Conservation (phyloP, 2,329 filamentous ascomycete species). For the Phyllosticta ampelicida region DNA sequence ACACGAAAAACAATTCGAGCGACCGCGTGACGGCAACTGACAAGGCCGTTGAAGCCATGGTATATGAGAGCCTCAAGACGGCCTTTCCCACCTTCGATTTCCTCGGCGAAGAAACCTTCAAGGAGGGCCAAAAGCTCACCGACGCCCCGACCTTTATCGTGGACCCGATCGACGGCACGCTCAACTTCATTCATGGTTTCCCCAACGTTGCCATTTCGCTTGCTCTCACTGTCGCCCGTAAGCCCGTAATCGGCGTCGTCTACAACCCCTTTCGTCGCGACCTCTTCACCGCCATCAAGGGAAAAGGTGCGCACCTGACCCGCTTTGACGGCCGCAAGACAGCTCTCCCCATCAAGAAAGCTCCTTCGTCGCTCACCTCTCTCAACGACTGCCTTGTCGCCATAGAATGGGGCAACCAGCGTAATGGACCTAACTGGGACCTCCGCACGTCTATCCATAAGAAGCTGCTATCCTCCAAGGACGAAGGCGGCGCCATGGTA, state of each 20-base stretch:
- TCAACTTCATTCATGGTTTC: conserved; percentile 30
- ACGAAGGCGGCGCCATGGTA: conserved; percentile 23
- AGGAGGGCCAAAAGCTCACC: conserved; percentile 20
- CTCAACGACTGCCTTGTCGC: conserved; percentile 25
- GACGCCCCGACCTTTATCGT: conserved; percentile 25
- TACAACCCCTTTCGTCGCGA: conserved; percentile 26
- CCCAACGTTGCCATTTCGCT: conserved; percentile 57
- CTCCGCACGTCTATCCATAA: conserved; percentile 21
- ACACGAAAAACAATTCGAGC: conserved; percentile 30
- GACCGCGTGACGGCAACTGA: conserved; percentile 47
- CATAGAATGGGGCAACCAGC: conserved; percentile 29
- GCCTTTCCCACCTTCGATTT: conserved; percentile 37
- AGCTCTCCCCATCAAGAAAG: conserved; percentile 22
- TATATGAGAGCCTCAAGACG: conserved; percentile 31
- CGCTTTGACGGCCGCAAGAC: conserved; percentile 15
- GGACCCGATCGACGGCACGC: conserved; percentile 30
- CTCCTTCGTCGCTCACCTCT: conserved; percentile 17
- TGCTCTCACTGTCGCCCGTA: conserved; percentile 30
- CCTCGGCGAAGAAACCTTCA: conserved; percentile 28
- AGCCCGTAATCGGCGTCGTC: conserved; percentile 25
- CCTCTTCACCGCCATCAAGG: conserved; percentile 25
- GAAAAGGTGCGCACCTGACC: conserved; percentile 22
- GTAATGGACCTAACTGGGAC: conserved; percentile 26
- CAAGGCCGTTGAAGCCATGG: conserved; percentile 42
- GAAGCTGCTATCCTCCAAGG: conserved; percentile 20